Conservation (phyloP, 768 basidiomycete species). For the Myochromella boudieri region DNA sequence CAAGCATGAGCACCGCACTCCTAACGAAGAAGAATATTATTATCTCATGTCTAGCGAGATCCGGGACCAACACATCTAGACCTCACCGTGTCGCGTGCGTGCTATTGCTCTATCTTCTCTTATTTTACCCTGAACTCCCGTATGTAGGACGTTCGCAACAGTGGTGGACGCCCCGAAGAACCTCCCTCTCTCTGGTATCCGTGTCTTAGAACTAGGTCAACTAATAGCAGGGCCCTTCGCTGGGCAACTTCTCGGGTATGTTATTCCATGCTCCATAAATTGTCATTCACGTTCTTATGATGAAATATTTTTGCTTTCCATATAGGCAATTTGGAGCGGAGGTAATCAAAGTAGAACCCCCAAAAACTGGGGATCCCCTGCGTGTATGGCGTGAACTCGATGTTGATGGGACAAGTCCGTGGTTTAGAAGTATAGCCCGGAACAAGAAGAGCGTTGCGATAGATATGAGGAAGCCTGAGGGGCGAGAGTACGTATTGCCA, state of each 20-base stretch:
- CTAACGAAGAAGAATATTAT: background rate
- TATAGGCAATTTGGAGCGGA: conserved; percentile 70
- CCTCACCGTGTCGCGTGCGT: no score
- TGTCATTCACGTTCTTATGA: no score
- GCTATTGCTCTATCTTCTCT: no score
- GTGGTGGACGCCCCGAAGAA: conserved; percentile 23
- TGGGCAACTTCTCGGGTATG: conserved; percentile 69
- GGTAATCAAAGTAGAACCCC: conserved; percentile 70
- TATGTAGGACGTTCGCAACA: conserved; percentile 14
- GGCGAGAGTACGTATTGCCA: conserved; percentile 34
- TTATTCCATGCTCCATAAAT: background rate
- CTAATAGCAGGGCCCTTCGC: conserved; percentile 74
- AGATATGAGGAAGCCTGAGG: conserved; percentile 58
- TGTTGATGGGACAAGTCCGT: conserved; percentile 67
- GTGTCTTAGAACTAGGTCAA: conserved; percentile 69
- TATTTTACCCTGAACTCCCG: background rate
- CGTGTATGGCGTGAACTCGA: conserved; percentile 74
- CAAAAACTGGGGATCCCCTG: conserved; percentile 61
- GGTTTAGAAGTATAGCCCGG: conserved; percentile 70
- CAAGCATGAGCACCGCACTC: background rate
- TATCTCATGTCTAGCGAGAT: no score
- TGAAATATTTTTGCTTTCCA: background rate
- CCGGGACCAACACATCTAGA: no score
- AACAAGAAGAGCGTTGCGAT: conserved; percentile 78
- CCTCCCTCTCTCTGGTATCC: conserved; percentile 61